Base-by-base conservation (phyloP, 1,284 basidiomycete species). In the Irpex sp. region DNA sequence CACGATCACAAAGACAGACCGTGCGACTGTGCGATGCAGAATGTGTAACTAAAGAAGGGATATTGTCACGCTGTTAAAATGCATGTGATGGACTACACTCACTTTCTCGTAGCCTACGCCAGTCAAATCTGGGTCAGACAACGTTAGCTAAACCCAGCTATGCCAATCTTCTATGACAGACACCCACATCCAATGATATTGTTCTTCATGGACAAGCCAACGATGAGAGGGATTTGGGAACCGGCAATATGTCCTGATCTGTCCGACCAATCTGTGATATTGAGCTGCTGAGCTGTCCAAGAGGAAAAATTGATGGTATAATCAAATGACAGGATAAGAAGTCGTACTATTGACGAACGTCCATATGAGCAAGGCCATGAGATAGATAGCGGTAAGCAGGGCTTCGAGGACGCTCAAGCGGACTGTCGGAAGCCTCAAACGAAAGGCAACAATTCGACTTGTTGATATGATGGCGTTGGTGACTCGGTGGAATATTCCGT, bases 41-140 rank as follows among this genome's bases (percentile, higher is more conserved):
- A 49, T 19, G 7, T 21, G 52, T 13, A 63, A 57, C 62, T 63
- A 34, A 7, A 21, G 11, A 56, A 13, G 26, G 9, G n/a, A 51
- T 17, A 21, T 8, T 51, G 17, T 51, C 11, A 11, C 17, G 11
- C 49, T 9, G 17, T 51, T 8, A 51, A 19, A 51, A 17, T 21
- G 49, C 8, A 8, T 17, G 49, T 21, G 49, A 19, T 36, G 37
- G 44, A 40, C 34, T 15, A 17, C 13, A 38, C 52, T 7, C 59
- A 71, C 73, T 71, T 78, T 78, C 64, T 81, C 78, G 62, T 80
- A 78, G 7, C 74, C 70, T 40, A 80, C 69, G 11, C 79, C 79
- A 2, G 77, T 80, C 40, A 79, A 62, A 65, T 72, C 77, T 78
- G 21, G 31, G 26, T 26, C 3, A 26, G 26, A 26, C 63, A 15